phyloP scores from a whole-genome alignment of 2,329 filamentous ascomycete genomes.

The Xylariaceae sp. region DNA sequence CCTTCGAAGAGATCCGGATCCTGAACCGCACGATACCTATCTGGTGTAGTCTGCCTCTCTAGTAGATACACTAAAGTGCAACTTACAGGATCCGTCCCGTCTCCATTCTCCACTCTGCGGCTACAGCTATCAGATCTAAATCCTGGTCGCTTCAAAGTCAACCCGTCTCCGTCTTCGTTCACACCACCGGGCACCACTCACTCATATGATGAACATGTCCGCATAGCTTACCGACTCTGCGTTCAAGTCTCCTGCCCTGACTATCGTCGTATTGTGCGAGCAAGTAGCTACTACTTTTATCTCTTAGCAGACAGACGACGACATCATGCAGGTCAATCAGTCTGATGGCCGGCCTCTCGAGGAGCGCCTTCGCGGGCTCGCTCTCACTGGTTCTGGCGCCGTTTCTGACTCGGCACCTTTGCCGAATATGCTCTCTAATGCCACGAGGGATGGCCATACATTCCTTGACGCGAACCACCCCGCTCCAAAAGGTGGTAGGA shows the following conservation, averaged over 20 bases:
- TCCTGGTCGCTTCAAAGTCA: neutral
- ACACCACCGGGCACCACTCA: neutral
- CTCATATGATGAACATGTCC: too few species aligned
- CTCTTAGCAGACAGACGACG: slow-evolving; percentile 1
- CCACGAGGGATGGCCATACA: neutral
- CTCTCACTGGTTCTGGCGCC: slow-evolving; percentile 50
- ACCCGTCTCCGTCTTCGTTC: neutral
- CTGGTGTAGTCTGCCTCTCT: neutral
- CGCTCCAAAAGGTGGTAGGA: slow-evolving; percentile 33
- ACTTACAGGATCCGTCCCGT: neutral
- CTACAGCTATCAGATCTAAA: neutral
- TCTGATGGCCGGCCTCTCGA: slow-evolving; percentile 40
- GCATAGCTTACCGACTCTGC: neutral
- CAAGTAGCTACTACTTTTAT: neutral
- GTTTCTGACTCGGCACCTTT: slow-evolving; percentile 37
- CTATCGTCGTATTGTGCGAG: neutral
- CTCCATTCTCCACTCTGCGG: neutral
- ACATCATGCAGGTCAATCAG: slow-evolving; percentile 24
- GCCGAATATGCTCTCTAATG: neutral
- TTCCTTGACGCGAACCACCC: slow-evolving; percentile 9
- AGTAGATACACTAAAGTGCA: neutral
- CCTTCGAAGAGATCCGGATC: too few species aligned
- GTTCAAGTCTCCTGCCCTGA: neutral
- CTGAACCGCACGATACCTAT: neutral
- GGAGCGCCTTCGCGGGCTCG: slow-evolving; percentile 55